phyloP scores from a whole-genome alignment of 78 protist genomes.

The Monosiga brevicollis region DNA sequence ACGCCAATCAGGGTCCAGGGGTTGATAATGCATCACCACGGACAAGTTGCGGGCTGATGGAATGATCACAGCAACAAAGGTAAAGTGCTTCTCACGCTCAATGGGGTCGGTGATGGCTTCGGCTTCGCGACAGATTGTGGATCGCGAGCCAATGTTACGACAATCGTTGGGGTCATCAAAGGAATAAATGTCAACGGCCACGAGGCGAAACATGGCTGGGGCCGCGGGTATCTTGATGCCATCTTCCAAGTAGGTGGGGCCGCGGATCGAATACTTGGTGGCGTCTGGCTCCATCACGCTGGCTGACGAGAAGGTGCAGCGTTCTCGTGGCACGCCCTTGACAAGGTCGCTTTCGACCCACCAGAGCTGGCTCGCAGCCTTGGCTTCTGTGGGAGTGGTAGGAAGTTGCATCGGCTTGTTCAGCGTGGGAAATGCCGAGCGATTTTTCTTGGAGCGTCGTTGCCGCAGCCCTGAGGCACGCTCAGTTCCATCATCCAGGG shows the following conservation, averaged over 20 bases:
- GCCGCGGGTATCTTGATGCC: background rate
- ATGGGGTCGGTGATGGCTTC: background rate
- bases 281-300: background rate
- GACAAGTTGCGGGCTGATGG: background rate
- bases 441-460: background rate
- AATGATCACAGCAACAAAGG: background rate
- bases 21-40: background rate
- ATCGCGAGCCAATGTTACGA: background rate
- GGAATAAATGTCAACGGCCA: background rate
- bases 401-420: no score
- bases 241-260: background rate
- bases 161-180: background rate
- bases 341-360: background rate
- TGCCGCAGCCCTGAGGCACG: no score
- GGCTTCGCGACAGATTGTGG: background rate
- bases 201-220: background rate
- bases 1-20: background rate
- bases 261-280: background rate
- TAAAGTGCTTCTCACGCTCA: background rate
- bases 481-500: no score
- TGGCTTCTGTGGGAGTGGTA: no score
- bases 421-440: no score
- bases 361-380: background rate
- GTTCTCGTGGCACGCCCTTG: background rate
- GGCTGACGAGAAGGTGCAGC: background rate